Conservation (phyloP, 2,329 filamentous ascomycete genomes). For the Colletotrichum tropicicola region DNA sequence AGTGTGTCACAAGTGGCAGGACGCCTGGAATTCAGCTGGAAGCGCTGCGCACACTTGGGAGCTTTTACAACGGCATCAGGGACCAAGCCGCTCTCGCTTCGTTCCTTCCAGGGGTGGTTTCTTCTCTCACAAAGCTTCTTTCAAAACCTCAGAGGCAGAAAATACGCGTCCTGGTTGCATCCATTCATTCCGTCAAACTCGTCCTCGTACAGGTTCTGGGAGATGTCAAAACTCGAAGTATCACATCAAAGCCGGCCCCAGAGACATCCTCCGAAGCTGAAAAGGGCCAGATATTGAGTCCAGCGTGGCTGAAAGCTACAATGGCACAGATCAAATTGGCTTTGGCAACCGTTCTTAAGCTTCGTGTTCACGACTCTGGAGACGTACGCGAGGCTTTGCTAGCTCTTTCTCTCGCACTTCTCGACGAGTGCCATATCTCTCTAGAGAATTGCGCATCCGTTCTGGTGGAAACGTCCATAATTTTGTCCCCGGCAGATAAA, state of each 20-base stretch:
- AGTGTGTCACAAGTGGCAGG: slow-evolving; percentile 71
- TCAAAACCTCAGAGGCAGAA: slow-evolving; percentile 71
- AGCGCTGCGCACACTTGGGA: slow-evolving; percentile 71
- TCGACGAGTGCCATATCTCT: slow-evolving; percentile 82
- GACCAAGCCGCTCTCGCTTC: slow-evolving; percentile 81
- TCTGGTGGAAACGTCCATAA: slow-evolving; percentile 83
- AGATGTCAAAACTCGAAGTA: slow-evolving; percentile 62
- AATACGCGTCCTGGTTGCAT: slow-evolving; percentile 67
- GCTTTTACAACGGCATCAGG: slow-evolving; percentile 70
- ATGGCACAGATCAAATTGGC: slow-evolving; percentile 84
- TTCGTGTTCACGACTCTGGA: slow-evolving; percentile 74
- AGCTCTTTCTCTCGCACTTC: slow-evolving; percentile 75
- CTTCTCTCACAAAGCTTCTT: slow-evolving; percentile 79
- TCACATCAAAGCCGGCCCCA: slow-evolving; percentile 45
- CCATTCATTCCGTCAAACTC: slow-evolving; percentile 65
- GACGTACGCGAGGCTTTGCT: slow-evolving; percentile 76
- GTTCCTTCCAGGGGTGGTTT: slow-evolving; percentile 89
- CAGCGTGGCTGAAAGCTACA: slow-evolving; percentile 82
- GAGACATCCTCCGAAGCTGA: slow-evolving; percentile 32
- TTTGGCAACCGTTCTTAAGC: slow-evolving; percentile 77
- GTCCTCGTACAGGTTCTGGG: slow-evolving; percentile 65
- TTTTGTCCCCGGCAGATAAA: slow-evolving; percentile 65
- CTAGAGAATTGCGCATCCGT: slow-evolving; percentile 75
- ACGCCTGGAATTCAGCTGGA: slow-evolving; percentile 76
- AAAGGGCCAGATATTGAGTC: slow-evolving; percentile 51